Evolutionary conservation across 192 early-diverging fungal species (phyloP).

Genomic region (Fimicolochytrium jonesii): DNA sequence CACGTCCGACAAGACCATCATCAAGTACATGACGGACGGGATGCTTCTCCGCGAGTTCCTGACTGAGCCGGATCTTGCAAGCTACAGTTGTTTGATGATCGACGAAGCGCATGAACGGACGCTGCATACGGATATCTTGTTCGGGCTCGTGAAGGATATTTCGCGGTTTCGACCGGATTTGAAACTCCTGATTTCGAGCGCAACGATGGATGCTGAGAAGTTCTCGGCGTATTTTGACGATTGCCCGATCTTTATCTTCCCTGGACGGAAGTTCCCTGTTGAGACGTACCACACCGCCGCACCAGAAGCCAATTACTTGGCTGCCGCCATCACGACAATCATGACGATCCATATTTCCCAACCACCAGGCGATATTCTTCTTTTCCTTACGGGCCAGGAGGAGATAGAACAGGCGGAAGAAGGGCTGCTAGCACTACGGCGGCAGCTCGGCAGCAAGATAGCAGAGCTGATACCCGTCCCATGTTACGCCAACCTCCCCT

Average conservation of each 20-base stretch:
- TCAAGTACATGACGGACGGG: conserved; percentile 99
- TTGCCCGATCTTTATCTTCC: conserved; percentile 89
- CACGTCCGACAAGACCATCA: conserved; percentile 86
- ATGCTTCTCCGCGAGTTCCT: conserved; percentile 96
- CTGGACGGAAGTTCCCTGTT: conserved; percentile 89
- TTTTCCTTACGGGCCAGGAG: conserved; percentile 96
- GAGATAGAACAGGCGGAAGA: conserved; percentile 95
- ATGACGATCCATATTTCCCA: conserved; percentile 92
- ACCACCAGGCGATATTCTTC: conserved; percentile 82
- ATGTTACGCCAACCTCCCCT: conserved; percentile 90
- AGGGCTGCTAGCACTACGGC: conserved; percentile 65
- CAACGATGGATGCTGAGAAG: conserved; percentile 96
- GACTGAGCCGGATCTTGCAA: conserved; percentile 88
- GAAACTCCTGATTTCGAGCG: conserved; percentile 92
- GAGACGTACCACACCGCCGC: conserved; percentile 93
- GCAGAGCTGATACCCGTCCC: conserved; percentile 79
- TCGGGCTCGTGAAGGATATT: conserved; percentile 97
- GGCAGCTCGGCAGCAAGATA: conserved; percentile 82
- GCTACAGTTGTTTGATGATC: conserved; percentile 92
- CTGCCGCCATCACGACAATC: conserved; percentile 87
- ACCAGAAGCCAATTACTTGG: conserved; percentile 95
- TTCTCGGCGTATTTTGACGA: conserved; percentile 95
- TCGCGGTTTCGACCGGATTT: conserved; percentile 88
- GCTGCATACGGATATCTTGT: conserved; percentile 91
- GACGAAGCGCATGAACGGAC: conserved; percentile 99